Evolutionary conservation across 2,329 filamentous ascomycete genomes (phyloP), one percentile per base, ranked within the genome.

Genomic region (Aphanocladium album): DNA sequence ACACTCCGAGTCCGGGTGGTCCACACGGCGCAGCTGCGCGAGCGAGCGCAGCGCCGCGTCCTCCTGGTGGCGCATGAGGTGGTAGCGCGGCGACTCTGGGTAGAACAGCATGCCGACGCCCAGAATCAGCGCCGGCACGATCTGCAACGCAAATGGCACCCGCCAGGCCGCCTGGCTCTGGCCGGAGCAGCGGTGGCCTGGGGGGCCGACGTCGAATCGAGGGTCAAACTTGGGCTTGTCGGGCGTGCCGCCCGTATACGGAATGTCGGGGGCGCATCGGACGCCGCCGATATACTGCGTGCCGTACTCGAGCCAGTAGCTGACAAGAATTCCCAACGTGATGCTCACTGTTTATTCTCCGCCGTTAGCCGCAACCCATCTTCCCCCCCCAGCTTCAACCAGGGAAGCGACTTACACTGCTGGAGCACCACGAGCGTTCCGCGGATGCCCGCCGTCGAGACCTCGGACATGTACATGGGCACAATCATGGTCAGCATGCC

Each of bases 91-190:
- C 1, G 73, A 73, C 46, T 75, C 68, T 0, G 74, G 74, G 8
- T 86, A 78, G 66, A 86, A 76, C 57, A 84, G 63, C 68, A 87
- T 81, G 39, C 84, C 83, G 30, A 70, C 62, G 7, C 80, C 75
- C 1, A 88, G 75, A 39, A 87, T 75, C 14, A 86, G 64, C 2
- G 83, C 79, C 70, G 83, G 87, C 0, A 77, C 65, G 60, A 86
- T 84, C 64, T 83, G 80, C 19, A 82, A 63, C 1, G 74, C 78
- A 52, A 82, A 75, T 0, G 80, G 80, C 14, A 82, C 73, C 12
- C 79, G 72, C 71, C 80, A 83, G 4, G 78, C 67, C 1, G 70
- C 70, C 14, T 73, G 63, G 14, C 75, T 78, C 62, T 81, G 79
- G 0, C 78, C 79, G 0, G 71, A 72, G 58, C 79, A 82, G 25